phyloP scores from a whole-genome alignment of 169 alveolate genomes.

The Cryptosporidium ubiquitum region DNA sequence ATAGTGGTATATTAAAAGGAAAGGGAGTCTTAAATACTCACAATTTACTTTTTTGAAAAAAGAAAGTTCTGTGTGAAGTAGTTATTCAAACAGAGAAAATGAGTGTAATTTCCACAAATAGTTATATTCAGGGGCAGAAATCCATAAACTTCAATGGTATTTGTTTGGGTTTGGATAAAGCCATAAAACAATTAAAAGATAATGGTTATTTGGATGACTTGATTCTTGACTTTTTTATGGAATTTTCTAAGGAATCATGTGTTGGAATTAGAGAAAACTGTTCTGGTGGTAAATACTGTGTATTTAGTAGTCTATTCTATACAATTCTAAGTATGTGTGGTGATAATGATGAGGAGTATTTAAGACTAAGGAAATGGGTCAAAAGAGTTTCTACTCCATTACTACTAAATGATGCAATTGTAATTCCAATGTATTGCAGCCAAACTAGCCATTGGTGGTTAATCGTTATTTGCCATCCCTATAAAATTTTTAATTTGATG shows the following conservation, averaged over 20 bases:
- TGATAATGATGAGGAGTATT: slow-evolving; percentile 36
- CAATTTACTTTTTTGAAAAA: neutral
- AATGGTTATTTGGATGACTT: slow-evolving; percentile 50
- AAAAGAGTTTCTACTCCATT: slow-evolving; percentile 35
- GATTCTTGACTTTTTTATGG: slow-evolving; percentile 49
- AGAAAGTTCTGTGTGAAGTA: neutral
- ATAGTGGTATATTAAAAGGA: neutral
- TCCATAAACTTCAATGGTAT: slow-evolving; percentile 17
- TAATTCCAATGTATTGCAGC: slow-evolving; percentile 67
- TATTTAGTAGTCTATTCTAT: slow-evolving; percentile 56
- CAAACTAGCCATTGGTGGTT: slow-evolving; percentile 42
- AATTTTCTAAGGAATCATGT: slow-evolving; percentile 34
- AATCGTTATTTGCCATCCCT: slow-evolving; percentile 56
- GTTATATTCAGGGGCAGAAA: neutral
- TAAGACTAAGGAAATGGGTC: slow-evolving; percentile 42
- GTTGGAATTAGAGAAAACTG: neutral
- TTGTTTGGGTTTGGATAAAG: slow-evolving; percentile 7
- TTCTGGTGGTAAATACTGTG: neutral
- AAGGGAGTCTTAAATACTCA: neutral
- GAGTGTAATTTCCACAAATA: neutral
- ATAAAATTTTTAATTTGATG: neutral
- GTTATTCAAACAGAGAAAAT: neutral
- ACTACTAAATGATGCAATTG: slow-evolving; percentile 37
- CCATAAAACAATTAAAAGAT: neutral
- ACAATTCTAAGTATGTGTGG: slow-evolving; percentile 34